Evolutionary conservation across 1,139 yeast genomes (phyloP).

Genomic region (Suhomyces choctaworum): DNA sequence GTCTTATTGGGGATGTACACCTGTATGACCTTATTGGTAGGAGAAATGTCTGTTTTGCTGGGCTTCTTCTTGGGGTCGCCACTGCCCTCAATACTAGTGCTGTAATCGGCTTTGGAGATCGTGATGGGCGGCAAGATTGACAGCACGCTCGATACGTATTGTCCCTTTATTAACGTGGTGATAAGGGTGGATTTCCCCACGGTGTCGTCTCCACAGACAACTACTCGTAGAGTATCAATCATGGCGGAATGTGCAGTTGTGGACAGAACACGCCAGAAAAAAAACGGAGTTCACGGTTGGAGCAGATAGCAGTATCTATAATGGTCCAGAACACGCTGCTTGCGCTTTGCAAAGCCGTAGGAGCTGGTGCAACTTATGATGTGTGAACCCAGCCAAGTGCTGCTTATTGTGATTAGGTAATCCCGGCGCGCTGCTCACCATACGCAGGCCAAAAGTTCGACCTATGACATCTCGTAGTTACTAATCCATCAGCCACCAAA

Average conservation of each 20-base stretch:
- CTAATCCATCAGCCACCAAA: neutral
- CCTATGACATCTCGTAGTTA: neutral
- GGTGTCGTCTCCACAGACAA: constrained; percentile 94
- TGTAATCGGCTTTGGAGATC: constrained; percentile 50
- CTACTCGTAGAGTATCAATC: constrained; percentile 47
- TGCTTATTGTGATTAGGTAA: too few species aligned
- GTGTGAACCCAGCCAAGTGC: too few species aligned
- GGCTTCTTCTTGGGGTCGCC: constrained; percentile 8
- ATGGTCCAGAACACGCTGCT: too few species aligned
- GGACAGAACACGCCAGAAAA: too few species aligned
- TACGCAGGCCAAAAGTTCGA: too few species aligned
- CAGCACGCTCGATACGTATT: constrained; percentile 56
- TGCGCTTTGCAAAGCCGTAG: too few species aligned
- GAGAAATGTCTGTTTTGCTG: constrained; percentile 5
- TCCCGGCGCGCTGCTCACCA: too few species aligned
- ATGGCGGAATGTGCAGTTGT: constrained; percentile 1
- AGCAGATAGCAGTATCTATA: too few species aligned
- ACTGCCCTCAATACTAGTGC: constrained; percentile 21
- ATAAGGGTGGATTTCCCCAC: constrained; percentile 82
- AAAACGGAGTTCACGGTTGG: too few species aligned
- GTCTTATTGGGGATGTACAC: constrained; percentile 65
- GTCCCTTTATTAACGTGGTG: constrained; percentile 75
- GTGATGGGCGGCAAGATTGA: constrained; percentile 80
- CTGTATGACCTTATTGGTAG: constrained; percentile 21
- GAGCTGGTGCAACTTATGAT: too few species aligned